A percentile compares a stretch with the other conserved stretches of the same genome.
Conservation (phyloP, 2,329 filamentous ascomycete species). For the Neopestalotiopsis rosae region DNA sequence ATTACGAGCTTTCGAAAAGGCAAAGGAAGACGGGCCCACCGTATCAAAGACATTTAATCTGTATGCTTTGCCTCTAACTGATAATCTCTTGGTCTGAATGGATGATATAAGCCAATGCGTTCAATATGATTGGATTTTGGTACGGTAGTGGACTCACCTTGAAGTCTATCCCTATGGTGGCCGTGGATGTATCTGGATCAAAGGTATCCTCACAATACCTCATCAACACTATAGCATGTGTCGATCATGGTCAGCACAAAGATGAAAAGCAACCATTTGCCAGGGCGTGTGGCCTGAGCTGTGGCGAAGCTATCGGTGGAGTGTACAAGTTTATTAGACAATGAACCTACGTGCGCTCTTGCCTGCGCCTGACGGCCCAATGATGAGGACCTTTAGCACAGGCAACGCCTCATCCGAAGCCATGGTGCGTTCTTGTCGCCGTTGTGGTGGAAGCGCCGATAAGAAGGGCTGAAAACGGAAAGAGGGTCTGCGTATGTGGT, state of each 20-base stretch:
- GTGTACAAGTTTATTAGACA: not conserved
- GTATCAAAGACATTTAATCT: constrained; percentile 59
- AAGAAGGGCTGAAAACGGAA: not conserved
- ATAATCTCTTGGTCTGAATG: constrained; percentile 55
- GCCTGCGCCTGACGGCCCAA: constrained; percentile 60
- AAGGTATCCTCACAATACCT: constrained; percentile 64
- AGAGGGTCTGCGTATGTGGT: not conserved
- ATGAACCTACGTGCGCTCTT: constrained; percentile 56
- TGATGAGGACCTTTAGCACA: constrained; percentile 59
- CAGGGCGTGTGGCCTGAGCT: not conserved
- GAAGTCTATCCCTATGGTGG: constrained; percentile 64
- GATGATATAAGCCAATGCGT: not conserved
- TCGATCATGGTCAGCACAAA: not conserved
- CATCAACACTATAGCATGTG: constrained; percentile 48
- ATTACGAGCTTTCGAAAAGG: not conserved
- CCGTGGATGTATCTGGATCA: constrained; percentile 57
- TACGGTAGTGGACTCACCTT: constrained; percentile 43
- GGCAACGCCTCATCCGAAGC: constrained; percentile 52
- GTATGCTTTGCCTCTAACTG: constrained; percentile 56
- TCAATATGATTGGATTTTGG: not conserved
- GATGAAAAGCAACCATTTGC: not conserved
- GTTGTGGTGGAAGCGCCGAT: not conserved
- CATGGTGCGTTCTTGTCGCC: constrained; percentile 33
- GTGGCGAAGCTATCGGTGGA: not conserved
- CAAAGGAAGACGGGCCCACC: not conserved